phyloP scores from a whole-genome alignment of 345 rosid species.

The Murraya koenigii region DNA sequence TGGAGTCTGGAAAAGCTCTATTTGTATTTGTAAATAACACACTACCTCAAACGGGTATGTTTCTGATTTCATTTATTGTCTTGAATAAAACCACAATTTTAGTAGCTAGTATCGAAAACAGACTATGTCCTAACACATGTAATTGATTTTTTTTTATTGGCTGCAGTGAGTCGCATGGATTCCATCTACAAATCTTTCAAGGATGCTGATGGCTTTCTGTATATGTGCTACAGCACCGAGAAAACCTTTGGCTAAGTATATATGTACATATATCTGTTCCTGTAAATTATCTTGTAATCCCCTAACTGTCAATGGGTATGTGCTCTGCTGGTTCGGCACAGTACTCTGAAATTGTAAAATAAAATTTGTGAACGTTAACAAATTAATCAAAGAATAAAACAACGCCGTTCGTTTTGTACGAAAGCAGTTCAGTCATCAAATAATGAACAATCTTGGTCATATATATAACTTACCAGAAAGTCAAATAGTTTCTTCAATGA shows the following conservation, averaged over 20 bases:
- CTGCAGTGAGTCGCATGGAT: slow-evolving; percentile 67
- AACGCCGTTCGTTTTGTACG: not conserved
- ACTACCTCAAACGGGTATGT: slow-evolving; percentile 71
- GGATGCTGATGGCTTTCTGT: slow-evolving; percentile 86
- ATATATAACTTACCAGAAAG: no score
- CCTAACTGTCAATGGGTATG: not conserved
- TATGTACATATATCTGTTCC: not conserved
- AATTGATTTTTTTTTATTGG: not conserved
- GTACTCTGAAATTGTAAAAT: slow-evolving; percentile 11
- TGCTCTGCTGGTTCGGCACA: slow-evolving; percentile 13
- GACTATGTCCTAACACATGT: not conserved
- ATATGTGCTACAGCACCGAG: slow-evolving; percentile 90
- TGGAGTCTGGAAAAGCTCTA: slow-evolving; percentile 67
- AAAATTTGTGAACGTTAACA: not conserved
- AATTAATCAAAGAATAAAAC: slow-evolving; percentile 2
- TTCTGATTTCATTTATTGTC: not conserved
- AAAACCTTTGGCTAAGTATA: slow-evolving; percentile 55
- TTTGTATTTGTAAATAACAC: slow-evolving; percentile 83
- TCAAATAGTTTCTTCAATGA: no score
- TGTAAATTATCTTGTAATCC: not conserved
- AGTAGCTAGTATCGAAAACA: not conserved
- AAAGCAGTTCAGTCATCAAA: no score
- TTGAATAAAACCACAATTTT: not conserved
- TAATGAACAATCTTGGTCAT: no score
- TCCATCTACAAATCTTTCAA: slow-evolving; percentile 62